Base-by-base conservation (phyloP, 2,329 filamentous ascomycete species). In the Pleoardoris graminearum region DNA sequence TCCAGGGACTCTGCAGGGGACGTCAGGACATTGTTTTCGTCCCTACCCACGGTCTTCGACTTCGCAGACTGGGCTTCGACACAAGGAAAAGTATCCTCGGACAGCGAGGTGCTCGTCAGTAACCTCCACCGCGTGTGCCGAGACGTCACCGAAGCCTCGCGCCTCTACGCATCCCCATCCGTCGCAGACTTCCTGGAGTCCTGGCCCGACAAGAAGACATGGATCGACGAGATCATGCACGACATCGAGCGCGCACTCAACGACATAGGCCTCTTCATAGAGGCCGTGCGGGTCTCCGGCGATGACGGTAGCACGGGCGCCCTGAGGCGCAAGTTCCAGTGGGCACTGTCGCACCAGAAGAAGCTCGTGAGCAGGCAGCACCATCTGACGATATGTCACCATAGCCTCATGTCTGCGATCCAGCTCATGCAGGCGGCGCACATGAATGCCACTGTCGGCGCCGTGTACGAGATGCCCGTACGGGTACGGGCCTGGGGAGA, bases 261-360 rank as follows among this genome's bases (percentile, higher is more conserved):
- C 47, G 65, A 68, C 11, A 67, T 72, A 4, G 69, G 69, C 11
- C 50, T 51, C 29, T 65, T 64, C n/a, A 57, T 72, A 17, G 61
- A 70, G 19, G 53, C 59, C 37, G 60, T 62, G 16, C 60, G 58
- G 27, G 55, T 54, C 4, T 55, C 50, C 36, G 60, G 60, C 42
- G 60, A 69, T 51, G 60, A 65, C 14, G 51, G 58, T 12, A 60
- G 61, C 45, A 48, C 58, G 41, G 55, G 49, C 30, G 55, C 46
- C 32, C 57, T 67, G 48, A 66, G 54, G 52, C 63, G 60, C 12
- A 69, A 61, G 50, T 64, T 69, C 23, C 66, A 69, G 22, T 70
- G 67, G 65, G 56, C 65, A 3, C 25, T 69, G 11, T 56, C 54
- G 27, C 62, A 72, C 33, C 68, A 69, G 36, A 62, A 64, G 19